Base-by-base conservation (phyloP, 306 rosid genomes). In the Lotus japonicus region DNA sequence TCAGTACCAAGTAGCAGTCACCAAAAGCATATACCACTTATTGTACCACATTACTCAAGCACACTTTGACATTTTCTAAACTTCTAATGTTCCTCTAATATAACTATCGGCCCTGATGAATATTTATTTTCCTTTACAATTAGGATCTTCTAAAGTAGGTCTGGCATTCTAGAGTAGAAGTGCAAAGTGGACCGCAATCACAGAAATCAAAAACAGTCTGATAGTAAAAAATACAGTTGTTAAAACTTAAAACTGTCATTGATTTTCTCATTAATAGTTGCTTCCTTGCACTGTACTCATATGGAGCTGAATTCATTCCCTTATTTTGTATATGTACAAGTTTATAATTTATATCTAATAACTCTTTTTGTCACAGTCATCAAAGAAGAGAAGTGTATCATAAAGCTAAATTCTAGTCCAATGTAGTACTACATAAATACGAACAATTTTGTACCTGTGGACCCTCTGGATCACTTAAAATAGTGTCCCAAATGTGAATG, bases 401-500 rank as follows among this genome's bases (percentile, higher is more conserved):
- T 4, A 63, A 66, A 49, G 42, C 11, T 43, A 46, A 17, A 41
- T 66, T 13, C 6, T 33, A 19, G 19, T 17, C 48, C 5, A 76
- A 48, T 26, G 53, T 26, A 66, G 31, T 12, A 72, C 54, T 57
- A 43, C 13, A 15, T 44, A 16, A 18, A 74, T 35, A 55, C 18
- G 46, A 52, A 72, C 58, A 56, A 50, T 26, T 43, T 5, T 58
- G 45, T 80, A 94, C 99, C 87, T 85, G 96, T 15, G 96, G 97
- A 55, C 99, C 99, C 64, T 94, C 97, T 23, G 96, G 89, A 65
- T 94, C 99, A 75, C 99, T 89, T 76, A 94, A 72, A 68, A 94
- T 88, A 39, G 90, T 85, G 76, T 94, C 99, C 99, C 99, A 94
- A 59, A 94, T 90, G 77, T 87, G 97, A 74, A 90, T 92, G 73